A percentile compares a stretch with the other conserved stretches of the same genome.
Evolutionary conservation across 164 flowering plant species (phyloP).

Genomic region (Dillenia turbinata): DNA sequence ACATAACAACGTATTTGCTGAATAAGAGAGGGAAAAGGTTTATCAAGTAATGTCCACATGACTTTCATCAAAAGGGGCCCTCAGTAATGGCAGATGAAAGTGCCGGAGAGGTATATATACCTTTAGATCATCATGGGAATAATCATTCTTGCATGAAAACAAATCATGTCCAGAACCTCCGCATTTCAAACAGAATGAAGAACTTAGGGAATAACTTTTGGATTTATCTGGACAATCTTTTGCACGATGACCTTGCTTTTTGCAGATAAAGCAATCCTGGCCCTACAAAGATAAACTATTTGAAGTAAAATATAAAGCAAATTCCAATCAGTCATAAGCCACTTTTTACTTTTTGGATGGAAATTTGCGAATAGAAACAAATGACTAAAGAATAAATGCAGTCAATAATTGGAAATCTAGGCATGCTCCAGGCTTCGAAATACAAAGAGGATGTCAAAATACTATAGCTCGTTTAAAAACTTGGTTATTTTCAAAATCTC

Average conservation of each 20-base stretch:
- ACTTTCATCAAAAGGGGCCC: background rate
- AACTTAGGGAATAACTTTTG: constrained; percentile 16
- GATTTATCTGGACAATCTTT: constrained; percentile 75
- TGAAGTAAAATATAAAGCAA: background rate
- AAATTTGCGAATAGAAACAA: too few species aligned
- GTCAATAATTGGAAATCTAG: too few species aligned
- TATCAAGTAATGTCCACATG: background rate
- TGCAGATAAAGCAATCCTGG: constrained; percentile 75
- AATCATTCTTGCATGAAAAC: constrained; percentile 46
- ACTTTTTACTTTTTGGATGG: too few species aligned
- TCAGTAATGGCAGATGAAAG: too few species aligned
- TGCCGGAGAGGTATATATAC: constrained; percentile 20
- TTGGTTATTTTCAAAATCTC: too few species aligned
- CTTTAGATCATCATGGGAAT: constrained; percentile 63
- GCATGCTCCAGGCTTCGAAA: too few species aligned
- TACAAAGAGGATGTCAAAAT: too few species aligned
- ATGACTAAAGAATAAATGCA: too few species aligned
- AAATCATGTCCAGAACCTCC: constrained; percentile 65
- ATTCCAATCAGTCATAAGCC: background rate
- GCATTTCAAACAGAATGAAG: constrained; percentile 67
- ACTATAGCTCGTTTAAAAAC: too few species aligned
- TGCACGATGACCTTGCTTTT: constrained; percentile 68
- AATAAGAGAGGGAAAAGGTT: constrained; percentile 1
- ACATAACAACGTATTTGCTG: constrained; percentile 83
- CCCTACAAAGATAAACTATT: constrained; percentile 36